Evolutionary conservation across 495 filamentous ascomycete species (phyloP).

Genomic region (Acidiella bohemica): DNA sequence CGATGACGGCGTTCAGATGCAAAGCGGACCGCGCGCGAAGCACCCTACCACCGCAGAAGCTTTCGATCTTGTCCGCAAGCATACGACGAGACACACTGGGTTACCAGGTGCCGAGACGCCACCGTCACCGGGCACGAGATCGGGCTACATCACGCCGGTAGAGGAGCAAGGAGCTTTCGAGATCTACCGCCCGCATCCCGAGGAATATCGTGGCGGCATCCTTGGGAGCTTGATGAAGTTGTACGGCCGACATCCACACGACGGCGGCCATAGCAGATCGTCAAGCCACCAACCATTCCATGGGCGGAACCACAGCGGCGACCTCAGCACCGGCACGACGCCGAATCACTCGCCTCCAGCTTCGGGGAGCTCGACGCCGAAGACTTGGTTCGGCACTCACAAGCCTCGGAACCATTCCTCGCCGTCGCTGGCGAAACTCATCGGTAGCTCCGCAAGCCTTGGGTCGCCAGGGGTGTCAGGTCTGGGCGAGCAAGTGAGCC

Average conservation of each 20-base stretch:
- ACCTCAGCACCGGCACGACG: conserved; percentile 16
- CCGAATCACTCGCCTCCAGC: conserved; percentile 30
- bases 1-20: conserved; percentile 8
- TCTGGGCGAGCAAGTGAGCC: conserved; percentile 25
- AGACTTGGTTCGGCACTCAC: conserved; percentile 46
- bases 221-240: conserved; percentile 68
- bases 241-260: conserved; percentile 32
- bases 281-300: conserved; percentile 3
- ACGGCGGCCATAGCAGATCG: conserved; percentile 4
- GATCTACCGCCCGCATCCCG: conserved; percentile 53
- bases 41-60: conserved; percentile 30
- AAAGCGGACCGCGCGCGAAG: conserved; percentile 11
- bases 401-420: conserved; percentile 36
- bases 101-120: conserved; percentile 9
- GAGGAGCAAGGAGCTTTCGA: conserved; percentile 47
- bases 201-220: conserved; percentile 61
- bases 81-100: conserved; percentile 24
- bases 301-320: conserved; percentile 21
- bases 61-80: conserved; percentile 38
- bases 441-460: conserved; percentile 44
- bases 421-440: conserved; percentile 39
- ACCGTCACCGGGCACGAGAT: conserved; percentile 30
- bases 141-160: conserved; percentile 46
- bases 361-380: conserved; percentile 44
- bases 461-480: conserved; percentile 29